Evolutionary conservation across 2,329 filamentous ascomycete species (phyloP).

Genomic region (Cercospora berteroae): DNA sequence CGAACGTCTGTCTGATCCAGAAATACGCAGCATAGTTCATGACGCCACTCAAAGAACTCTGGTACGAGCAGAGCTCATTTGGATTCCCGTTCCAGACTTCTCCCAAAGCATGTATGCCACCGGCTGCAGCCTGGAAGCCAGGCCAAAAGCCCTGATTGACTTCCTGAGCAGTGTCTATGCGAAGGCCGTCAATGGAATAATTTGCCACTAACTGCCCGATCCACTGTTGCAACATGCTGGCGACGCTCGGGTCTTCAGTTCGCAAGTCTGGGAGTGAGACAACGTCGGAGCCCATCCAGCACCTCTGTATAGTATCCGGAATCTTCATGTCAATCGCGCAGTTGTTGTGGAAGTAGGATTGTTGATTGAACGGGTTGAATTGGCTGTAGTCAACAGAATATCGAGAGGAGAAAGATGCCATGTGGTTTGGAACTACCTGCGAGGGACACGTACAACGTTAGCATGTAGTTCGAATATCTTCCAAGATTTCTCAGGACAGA

Average conservation of each 20-base stretch:
- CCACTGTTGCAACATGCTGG: constrained; percentile 56
- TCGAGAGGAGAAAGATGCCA: constrained; percentile 37
- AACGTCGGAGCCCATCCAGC: constrained; percentile 54
- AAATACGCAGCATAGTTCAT: constrained; percentile 49
- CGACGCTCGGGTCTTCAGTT: constrained; percentile 53
- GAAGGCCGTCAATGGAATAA: constrained; percentile 58
- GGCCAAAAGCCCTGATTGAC: constrained; percentile 43
- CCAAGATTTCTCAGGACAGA: neutral
- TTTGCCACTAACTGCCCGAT: constrained; percentile 57
- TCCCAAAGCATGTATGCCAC: constrained; percentile 42
- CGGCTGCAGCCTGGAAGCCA: constrained; percentile 36
- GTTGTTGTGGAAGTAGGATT: constrained; percentile 49
- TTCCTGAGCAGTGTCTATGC: constrained; percentile 50
- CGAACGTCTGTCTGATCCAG: constrained; percentile 38
- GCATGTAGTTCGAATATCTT: neutral
- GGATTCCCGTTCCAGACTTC: constrained; percentile 44
- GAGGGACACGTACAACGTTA: neutral
- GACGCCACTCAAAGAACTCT: constrained; percentile 43
- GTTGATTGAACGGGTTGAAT: constrained; percentile 43
- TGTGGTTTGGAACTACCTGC: constrained; percentile 45
- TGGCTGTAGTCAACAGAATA: constrained; percentile 35
- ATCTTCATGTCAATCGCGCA: constrained; percentile 59
- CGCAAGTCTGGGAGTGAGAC: constrained; percentile 60
- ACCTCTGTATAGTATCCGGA: constrained; percentile 39
- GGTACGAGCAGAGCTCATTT: constrained; percentile 41